phyloP scores from a whole-genome alignment of 148 eudicot genomes.

The Dysphania ambrosioides region DNA sequence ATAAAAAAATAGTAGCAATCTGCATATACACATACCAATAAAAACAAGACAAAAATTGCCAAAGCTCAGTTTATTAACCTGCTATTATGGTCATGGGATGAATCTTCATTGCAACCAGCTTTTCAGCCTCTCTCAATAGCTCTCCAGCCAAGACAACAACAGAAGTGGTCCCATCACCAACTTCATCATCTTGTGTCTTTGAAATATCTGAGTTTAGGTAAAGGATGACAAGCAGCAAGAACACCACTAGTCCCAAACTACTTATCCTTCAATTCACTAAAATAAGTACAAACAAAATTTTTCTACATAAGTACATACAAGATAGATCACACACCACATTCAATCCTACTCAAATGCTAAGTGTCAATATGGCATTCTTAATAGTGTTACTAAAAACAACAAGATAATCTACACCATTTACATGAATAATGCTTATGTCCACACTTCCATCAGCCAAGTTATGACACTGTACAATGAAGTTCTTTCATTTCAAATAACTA shows the following conservation, averaged over 20 bases:
- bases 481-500: neutral
- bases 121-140: conserved; percentile 94
- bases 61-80: conserved; percentile 37
- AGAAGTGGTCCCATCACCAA: conserved; percentile 98
- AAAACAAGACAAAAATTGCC: neutral
- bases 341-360: neutral
- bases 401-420: neutral
- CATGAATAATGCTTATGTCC: neutral
- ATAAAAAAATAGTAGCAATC: neutral
- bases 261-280: neutral
- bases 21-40: neutral
- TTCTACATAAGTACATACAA: neutral
- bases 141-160: conserved; percentile 98
- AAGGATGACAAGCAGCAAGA: conserved; percentile 28
- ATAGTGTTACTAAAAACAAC: neutral
- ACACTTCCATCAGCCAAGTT: conserved; percentile 9
- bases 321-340: neutral
- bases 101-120: conserved; percentile 81
- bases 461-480: neutral
- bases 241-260: neutral
- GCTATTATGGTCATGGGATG: conserved; percentile 96
- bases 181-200: conserved; percentile 98
- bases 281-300: neutral
- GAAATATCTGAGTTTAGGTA: conserved; percentile 61
- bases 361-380: neutral